Evolutionary conservation across 768 basidiomycete species (phyloP).

Genomic region (Rubroboletus pulcherrimus): DNA sequence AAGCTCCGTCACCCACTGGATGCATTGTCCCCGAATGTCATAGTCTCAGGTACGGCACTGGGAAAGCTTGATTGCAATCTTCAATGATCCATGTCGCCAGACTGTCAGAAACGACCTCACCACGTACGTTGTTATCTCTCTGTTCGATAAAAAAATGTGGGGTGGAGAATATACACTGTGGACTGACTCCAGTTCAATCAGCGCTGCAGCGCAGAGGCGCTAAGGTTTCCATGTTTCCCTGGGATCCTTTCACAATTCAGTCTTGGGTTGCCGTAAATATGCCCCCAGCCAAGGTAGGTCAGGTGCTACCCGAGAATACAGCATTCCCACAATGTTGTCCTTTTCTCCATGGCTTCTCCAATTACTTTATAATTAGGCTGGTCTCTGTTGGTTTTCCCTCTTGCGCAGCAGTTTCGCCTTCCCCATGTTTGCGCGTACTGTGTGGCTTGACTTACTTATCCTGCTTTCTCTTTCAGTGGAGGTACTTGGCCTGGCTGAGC

Average conservation of each 20-base stretch:
- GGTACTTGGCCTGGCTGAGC: conserved; percentile 13
- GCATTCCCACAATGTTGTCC: conserved; percentile 2
- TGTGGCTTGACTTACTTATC: conserved; percentile 8
- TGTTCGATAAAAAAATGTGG: neutral
- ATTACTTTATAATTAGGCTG: conserved; percentile 7
- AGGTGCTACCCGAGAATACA: neutral
- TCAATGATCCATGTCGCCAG: neutral
- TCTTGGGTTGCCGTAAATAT: conserved; percentile 4
- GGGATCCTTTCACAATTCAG: neutral
- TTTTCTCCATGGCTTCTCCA: neutral
- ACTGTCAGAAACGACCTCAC: neutral
- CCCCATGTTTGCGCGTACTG: conserved; percentile 6
- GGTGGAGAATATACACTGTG: neutral
- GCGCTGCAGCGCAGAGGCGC: neutral
- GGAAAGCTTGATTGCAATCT: neutral
- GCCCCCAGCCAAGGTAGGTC: conserved; percentile 3
- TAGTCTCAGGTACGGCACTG: neutral
- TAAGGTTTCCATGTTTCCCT: neutral
- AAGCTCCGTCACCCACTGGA: neutral
- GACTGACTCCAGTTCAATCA: neutral
- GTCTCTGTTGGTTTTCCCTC: neutral
- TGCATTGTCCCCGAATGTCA: neutral
- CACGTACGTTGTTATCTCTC: neutral
- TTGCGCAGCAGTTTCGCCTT: conserved; percentile 2
- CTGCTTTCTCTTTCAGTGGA: conserved; percentile 9